Base-by-base conservation (phyloP, 116 monocot genomes). In the Phalaenopsis hybrid region DNA sequence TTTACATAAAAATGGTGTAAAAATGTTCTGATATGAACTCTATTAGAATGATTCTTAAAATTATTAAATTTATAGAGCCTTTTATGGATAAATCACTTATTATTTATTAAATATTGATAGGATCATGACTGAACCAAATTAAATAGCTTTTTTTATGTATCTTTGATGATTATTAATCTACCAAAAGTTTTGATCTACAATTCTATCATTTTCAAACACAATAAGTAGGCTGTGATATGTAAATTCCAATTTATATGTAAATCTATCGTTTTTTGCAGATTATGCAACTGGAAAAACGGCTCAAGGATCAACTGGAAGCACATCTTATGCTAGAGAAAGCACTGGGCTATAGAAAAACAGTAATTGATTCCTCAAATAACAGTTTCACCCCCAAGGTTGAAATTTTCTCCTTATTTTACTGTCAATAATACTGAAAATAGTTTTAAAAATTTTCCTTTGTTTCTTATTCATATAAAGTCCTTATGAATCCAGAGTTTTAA, bases 301-400 rank as follows among this genome's bases (percentile, higher is more conserved):
- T 96, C 50, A 85, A 91, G 79, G 90, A 88, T 81, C 95, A 96
- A 57, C 61, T 91, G 85, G 78, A 73, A 17, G 84, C 89, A 79
- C 91, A 91, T 8, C 80, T 55, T 57, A 78, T 84, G 79, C 79
- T 96, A 57, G 93, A 96, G 77, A 89, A 88, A 59, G 93, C 93
- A 76, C 23, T 96, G 84, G 95, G 93, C 70, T 86, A 82, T 81
- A 86, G 79, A 44, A 81, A 87, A 65, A 75, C 67, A 57, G 28
- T 73, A 0, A 75, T 81, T 72, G 85, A 83, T 86, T 79, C 87
- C 48, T 79, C 87, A 72, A 76, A 85, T 67, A 84, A 87, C 12
- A 80, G 70, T 81, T 75, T 46, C 57, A 93, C 89, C 88, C 91
- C 91, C 51, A 93, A 91, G 93, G 95, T 95, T 79, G 16, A 55